Evolutionary conservation across 306 rosid species (phyloP), one percentile per base, ranked within the genome.

Genomic region (Lathyrus aphaca): DNA sequence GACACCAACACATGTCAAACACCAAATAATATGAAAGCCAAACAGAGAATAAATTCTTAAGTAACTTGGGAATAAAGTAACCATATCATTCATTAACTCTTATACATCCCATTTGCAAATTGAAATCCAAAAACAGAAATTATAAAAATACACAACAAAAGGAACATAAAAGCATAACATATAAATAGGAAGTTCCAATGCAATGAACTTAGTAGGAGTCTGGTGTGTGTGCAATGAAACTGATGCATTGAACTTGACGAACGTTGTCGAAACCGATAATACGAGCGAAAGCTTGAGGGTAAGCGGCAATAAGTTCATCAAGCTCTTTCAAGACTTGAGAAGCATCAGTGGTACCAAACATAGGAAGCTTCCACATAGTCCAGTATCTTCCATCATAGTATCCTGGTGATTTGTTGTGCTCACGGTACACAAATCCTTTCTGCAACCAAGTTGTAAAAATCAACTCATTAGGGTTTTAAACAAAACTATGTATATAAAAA

Each of bases 291-390:
- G 83, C 9, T 0, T 0, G 1, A 0, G 97, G 97, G 82, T 87
- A 74, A 2, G 6, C 17, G 68, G 74, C 82, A 48, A 57, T 72
- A 68, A 16, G 23, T 66, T 89, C 96, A 7, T 82, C 72, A 1
- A 87, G 40, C 81, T 92, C 90, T 7, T 7, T 30, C 46, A 78
- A 0, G 42, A 89, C 96, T 66, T 92, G 96, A 7, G 74, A 0
- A 0, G 92, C 0, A 25, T 89, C 95, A 1, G 77, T 87, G 90
- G 90, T 84, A 0, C 95, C 97, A 58, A 66, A 90, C 91, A 88
- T 77, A 9, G 96, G 96, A 12, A 90, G 78, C 88, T 90, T 90
- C 90, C 95, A 87, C 95, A 90, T 90, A n/a, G 87, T 83, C 95
- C 96, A 88, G 83, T 71, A 81, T 0, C 96, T 67, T 5, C 96